Evolutionary conservation across 176 grass and related monocot genomes (phyloP), one percentile per base, ranked within the genome.

Genomic region (Phragmites australis): DNA sequence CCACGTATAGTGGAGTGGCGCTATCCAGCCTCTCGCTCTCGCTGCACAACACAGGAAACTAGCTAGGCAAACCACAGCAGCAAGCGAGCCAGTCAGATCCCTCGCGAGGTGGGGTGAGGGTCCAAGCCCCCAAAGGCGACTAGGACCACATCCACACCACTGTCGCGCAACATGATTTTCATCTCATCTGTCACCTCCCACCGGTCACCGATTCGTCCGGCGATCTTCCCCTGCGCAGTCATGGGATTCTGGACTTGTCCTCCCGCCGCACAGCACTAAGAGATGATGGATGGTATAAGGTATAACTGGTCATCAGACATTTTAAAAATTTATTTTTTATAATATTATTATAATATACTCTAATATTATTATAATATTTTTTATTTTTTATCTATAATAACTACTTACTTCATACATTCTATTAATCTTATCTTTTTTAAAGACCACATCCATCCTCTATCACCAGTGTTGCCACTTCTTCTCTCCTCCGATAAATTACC

Each of bases 101-200:
- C 32, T 10, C 19, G 4, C 10, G 64, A 43, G 12, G 10, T 8
- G 42, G 1, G 12, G 30, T 49, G 6, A 25, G 50, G 18, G 50
- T 60, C 67, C 78, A 22, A 45, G 9, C 30, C 26, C 55, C 19
- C 16, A 32, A 54, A 49, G 42, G 30, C 57, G 69, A 65, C 58
- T 23, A 76, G 72, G 72, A 76, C 72, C 82, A 75, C 82, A 84
- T 60, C 68, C 42, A 9, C 72, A 1, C 19, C 27, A 41, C 82
- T 77, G 73, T 69, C 57, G 50, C 41, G 1, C 82, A 59, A 9
- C 26, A 56, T 22, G 77, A 1, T 66, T 11, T 44, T 18, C 60
- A 2, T 54, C 34, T 75, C 81, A 57, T 45, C 17, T 12, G 70
- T 83, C 70, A 66, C 59, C 46, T 83, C 70, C 4, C 13, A 6